Evolutionary conservation across 2,329 filamentous ascomycete species (phyloP).

Genomic region (Hymenoscyphus occultus): DNA sequence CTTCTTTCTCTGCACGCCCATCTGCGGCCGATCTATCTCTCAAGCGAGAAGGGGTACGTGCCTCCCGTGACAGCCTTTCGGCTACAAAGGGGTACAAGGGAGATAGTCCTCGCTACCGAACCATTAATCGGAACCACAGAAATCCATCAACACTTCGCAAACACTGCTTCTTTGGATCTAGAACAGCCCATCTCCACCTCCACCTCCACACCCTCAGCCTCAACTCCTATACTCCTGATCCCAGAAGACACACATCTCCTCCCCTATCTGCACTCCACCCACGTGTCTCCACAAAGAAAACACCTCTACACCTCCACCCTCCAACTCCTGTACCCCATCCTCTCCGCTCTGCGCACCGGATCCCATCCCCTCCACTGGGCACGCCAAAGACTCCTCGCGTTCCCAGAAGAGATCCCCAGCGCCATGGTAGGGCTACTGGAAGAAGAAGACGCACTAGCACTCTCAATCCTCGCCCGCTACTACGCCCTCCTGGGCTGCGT

Average conservation of each 20-base stretch:
- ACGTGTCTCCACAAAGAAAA: neutral
- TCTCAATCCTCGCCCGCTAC: constrained; percentile 16
- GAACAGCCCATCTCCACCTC: neutral
- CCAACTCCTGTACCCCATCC: neutral
- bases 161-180: neutral
- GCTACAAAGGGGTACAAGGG: constrained; percentile 7
- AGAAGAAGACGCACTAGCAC: constrained; percentile 11
- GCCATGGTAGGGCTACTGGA: constrained; percentile 12
- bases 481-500: constrained; percentile 18
- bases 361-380: neutral
- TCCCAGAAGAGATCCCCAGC: neutral
- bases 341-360: neutral
- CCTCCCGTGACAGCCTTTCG: neutral
- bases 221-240: neutral
- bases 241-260: neutral
- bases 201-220: neutral
- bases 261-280: neutral
- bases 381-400: neutral
- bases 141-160: neutral
- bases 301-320: neutral
- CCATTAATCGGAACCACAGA: neutral
- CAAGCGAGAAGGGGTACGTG: neutral
- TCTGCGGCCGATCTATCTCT: neutral
- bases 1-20: neutral
- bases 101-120: neutral